phyloP scores from a whole-genome alignment of 495 filamentous ascomycete genomes.

The Penicillium turbatum region DNA sequence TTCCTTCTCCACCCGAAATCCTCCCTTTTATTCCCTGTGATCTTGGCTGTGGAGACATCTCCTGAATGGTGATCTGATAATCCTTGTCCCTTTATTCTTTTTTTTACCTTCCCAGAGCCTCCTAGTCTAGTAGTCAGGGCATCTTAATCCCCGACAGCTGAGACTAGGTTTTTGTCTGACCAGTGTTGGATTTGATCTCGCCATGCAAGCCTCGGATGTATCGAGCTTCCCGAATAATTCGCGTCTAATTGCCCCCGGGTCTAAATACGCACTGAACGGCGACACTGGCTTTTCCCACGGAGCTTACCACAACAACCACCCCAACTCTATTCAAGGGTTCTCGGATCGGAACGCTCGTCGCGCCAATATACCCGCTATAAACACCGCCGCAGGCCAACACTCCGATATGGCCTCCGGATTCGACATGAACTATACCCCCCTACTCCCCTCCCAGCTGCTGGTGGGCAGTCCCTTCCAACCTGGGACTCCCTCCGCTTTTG shows the following conservation, averaged over 20 bases:
- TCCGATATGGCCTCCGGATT: conserved; percentile 82
- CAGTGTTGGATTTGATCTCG: conserved; percentile 36
- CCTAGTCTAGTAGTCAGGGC: conserved; percentile 5
- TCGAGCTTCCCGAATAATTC: conserved; percentile 50
- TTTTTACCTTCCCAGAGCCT: neutral
- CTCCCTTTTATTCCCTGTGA: neutral
- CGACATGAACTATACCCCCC: conserved; percentile 97
- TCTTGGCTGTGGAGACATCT: conserved; percentile 3
- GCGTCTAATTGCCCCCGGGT: conserved; percentile 58
- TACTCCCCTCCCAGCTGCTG: conserved; percentile 89
- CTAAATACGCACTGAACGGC: conserved; percentile 56
- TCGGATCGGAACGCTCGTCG: conserved; percentile 78
- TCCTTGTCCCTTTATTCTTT: conserved; percentile 2
- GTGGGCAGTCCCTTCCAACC: conserved; percentile 96
- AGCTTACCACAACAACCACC: conserved; percentile 75
- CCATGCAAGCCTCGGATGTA: conserved; percentile 80
- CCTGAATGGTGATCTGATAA: conserved; percentile 16
- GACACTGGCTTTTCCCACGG: conserved; percentile 87
- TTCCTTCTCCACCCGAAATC: conserved; percentile 54
- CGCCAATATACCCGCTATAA: conserved; percentile 87
- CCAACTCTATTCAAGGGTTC: conserved; percentile 59
- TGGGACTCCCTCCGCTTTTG: conserved; percentile 83
- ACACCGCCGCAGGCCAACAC: conserved; percentile 61
- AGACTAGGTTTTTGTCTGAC: conserved; percentile 8
- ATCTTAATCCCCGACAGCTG: neutral